Base-by-base conservation (phyloP, 1,139 yeast genomes). In the Wickerhamomyces sp. region DNA sequence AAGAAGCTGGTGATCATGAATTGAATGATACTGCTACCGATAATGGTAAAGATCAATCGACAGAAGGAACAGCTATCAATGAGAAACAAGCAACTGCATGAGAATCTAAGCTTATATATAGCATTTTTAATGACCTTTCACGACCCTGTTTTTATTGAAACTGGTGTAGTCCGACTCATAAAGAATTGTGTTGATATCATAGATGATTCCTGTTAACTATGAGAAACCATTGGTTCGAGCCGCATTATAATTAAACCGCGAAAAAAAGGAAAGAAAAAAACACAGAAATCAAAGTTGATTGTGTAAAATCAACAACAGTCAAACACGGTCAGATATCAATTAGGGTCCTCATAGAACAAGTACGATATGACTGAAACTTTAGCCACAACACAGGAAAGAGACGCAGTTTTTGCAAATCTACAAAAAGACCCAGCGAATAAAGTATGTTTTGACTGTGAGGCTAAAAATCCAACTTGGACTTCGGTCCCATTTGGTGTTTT, bases 401-500 rank as follows among this genome's bases (percentile, higher is more conserved):
- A 73, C 40, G 69, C 72, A 36, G 73, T 85, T 47, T 84, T 85
- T 60, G 69, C 71, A 44, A 71, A 77, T 59, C 70, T 84, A 49
- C 78, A 75, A 56, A 76, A 79, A 55, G 78, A 81, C 50, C 79
- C 87, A 7, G 86, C 90, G 41, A 89, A 88, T 68, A 84, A 84
- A 60, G 82, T 78, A 45, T 93, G 99, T 66, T 90, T 91, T 66
- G 99, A 93, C 66, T 93, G 99, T 68, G 79, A 76, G 32, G 91
- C 95, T 35, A 93, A 89, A 56, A 91, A 91, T 66, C 98, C 99
- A 30, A 95, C 95, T 45, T 93, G 99, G 99, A 94, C 98, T 4
- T 88, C 96, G 29, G 96, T 95, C 41, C 95, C 95, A 51, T 90
- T 89, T 63, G 98, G 98, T 47, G 90, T 93, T 45, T 84, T 91